These are phyloP conservation scores for Rhododendron kiyosumense DNA, from an alignment of 148 eudicot genomes.

Conservation along the genomic window DNA sequence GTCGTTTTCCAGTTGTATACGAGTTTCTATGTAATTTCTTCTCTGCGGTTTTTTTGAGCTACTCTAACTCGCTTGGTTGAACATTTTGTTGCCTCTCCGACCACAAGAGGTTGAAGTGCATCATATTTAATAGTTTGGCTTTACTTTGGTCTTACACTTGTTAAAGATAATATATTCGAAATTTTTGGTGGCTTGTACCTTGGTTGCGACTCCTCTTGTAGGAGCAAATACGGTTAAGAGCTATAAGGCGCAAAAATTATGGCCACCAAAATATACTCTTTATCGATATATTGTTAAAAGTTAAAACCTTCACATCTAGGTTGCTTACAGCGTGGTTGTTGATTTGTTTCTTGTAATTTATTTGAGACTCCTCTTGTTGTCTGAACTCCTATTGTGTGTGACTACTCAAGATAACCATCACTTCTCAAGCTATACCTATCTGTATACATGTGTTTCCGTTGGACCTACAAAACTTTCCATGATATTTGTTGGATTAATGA, in stretches of 20 bases:
- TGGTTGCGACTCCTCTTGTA: not conserved
- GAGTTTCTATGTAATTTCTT: not conserved
- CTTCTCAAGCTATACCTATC: not conserved
- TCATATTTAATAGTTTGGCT: not conserved
- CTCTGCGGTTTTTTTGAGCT: not conserved
- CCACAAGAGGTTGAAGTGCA: not conserved
- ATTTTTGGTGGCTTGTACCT: not conserved
- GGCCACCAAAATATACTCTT: not conserved
- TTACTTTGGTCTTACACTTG: not conserved
- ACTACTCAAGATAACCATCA: not conserved
- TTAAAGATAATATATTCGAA: not conserved
- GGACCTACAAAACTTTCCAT: not conserved
- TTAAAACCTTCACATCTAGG: not conserved
- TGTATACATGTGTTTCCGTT: not conserved
- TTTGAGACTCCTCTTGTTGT: not conserved
- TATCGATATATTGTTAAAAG: not conserved
- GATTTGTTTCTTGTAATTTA: not conserved
- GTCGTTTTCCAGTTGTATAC: not conserved
- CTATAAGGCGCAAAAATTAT: not conserved
- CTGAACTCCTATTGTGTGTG: not conserved
- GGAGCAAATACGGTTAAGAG: not conserved
- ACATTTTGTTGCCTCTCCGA: not conserved
- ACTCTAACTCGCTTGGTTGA: not conserved
- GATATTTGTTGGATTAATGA: not conserved
- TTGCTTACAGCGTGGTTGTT: not conserved